Evolutionary conservation across 495 filamentous ascomycete species (phyloP).

Genomic region (Talaromyces thailandensis): DNA sequence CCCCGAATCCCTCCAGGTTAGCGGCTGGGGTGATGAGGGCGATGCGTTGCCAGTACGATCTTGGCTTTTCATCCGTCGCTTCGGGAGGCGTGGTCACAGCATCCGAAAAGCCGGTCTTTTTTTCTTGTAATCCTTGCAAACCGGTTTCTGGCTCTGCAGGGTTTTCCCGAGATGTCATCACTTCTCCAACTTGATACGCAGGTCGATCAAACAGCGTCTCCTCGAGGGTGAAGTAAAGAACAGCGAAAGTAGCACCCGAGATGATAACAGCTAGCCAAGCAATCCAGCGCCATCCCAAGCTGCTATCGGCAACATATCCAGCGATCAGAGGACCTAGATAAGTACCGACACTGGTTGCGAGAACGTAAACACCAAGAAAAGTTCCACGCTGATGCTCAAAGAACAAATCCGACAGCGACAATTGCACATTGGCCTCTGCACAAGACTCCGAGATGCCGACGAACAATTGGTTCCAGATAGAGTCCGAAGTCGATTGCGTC

Average conservation of each 20-base stretch:
- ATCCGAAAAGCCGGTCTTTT: background rate
- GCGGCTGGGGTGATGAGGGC: constrained; percentile 20
- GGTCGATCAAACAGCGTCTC: constrained; percentile 20
- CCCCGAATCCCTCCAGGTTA: constrained; percentile 16
- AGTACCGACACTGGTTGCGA: constrained; percentile 22
- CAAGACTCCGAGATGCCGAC: constrained; percentile 20
- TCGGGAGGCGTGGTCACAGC: background rate
- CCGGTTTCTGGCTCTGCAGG: constrained; percentile 7
- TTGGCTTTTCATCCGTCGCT: constrained; percentile 10
- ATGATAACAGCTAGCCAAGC: constrained; percentile 25
- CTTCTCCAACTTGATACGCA: constrained; percentile 1
- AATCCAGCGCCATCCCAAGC: constrained; percentile 20
- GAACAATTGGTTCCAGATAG: constrained; percentile 20
- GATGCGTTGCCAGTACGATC: constrained; percentile 19
- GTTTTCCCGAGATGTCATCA: background rate
- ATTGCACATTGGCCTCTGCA: constrained; percentile 18
- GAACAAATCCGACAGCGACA: constrained; percentile 20
- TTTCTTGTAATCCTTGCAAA: background rate
- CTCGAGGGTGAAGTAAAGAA: constrained; percentile 18
- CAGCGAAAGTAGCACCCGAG: constrained; percentile 12
- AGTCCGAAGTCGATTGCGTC: constrained; percentile 11
- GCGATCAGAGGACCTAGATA: constrained; percentile 22
- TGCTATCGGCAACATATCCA: constrained; percentile 17
- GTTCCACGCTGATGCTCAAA: constrained; percentile 18
- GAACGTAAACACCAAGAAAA: constrained; percentile 18